A percentile compares a stretch with the other conserved stretches of the same genome.
Conservation (phyloP, 208 protist species). For the Leptomonas seymouri region DNA sequence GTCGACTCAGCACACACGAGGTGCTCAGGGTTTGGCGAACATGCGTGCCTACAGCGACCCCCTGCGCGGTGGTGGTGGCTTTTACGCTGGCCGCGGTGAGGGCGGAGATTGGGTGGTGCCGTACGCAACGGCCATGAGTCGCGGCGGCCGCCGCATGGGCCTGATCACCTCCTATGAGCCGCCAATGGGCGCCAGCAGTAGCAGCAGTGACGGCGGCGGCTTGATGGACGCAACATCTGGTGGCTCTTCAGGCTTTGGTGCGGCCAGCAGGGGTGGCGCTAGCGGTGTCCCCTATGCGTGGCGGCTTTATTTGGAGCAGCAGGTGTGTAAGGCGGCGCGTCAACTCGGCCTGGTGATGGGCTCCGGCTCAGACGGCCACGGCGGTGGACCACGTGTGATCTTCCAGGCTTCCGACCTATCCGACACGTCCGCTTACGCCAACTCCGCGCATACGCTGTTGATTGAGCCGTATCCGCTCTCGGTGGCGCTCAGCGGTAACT, state of each 20-base stretch:
- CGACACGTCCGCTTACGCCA: conserved; percentile 16
- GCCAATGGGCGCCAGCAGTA: background rate
- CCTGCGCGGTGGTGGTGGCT: background rate
- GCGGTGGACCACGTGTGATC: conserved; percentile 5
- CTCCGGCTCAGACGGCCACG: conserved; percentile 1
- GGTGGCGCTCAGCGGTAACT: conserved; percentile 47
- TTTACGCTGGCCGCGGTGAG: conserved; percentile 6
- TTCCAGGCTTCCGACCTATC: conserved; percentile 19
- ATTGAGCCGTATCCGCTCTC: conserved; percentile 60
- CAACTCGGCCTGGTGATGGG: conserved; percentile 37
- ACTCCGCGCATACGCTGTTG: conserved; percentile 18
- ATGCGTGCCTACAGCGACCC: background rate
- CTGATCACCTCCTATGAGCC: conserved; percentile 72
- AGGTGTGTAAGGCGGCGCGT: conserved; percentile 31
- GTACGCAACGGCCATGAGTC: conserved; percentile 51
- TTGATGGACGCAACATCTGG: background rate
- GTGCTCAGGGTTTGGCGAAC: conserved; percentile 5
- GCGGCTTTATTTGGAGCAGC: conserved; percentile 43
- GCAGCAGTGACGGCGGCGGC: background rate
- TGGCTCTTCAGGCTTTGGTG: background rate
- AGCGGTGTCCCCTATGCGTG: conserved; percentile 21
- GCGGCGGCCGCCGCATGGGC: conserved; percentile 51
- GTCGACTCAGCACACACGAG: conserved; percentile 12
- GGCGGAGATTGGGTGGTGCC: conserved; percentile 17
- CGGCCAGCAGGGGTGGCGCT: background rate